Conservation (phyloP, 306 rosid species). For the Lathyrus sativus region DNA sequence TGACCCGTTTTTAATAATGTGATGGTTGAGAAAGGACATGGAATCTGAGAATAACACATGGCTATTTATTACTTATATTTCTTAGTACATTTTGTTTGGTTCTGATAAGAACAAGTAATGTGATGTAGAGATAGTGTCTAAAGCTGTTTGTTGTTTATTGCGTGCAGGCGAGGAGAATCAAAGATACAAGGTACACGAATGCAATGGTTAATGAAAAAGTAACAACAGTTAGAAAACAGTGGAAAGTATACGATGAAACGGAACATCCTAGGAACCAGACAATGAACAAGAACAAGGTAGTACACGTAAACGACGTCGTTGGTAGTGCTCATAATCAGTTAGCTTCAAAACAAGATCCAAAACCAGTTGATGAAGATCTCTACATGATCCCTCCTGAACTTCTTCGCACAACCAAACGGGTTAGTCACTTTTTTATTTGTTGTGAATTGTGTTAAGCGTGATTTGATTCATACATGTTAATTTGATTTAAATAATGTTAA, state of each 20-base stretch:
- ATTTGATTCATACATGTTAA: too few species aligned
- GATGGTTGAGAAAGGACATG: slow-evolving; percentile 28
- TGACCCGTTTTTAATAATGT: too few species aligned
- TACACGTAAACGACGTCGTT: too few species aligned
- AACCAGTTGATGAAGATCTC: slow-evolving; percentile 89
- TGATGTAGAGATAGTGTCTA: too few species aligned
- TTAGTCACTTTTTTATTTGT: background rate
- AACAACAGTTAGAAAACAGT: slow-evolving; percentile 40
- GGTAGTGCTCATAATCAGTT: too few species aligned
- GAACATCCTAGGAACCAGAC: background rate
- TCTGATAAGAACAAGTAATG: too few species aligned
- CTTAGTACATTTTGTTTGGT: too few species aligned
- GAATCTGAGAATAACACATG: background rate
- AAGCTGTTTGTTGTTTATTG: too few species aligned
- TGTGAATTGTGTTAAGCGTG: background rate
- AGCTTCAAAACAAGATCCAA: slow-evolving; percentile 14
- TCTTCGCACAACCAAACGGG: slow-evolving; percentile 68
- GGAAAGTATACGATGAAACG: slow-evolving; percentile 37
- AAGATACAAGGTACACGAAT: slow-evolving; percentile 50
- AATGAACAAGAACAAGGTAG: too few species aligned
- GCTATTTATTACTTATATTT: too few species aligned
- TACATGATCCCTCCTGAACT: slow-evolving; percentile 87
- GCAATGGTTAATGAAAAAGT: slow-evolving; percentile 44
- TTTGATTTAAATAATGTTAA: background rate
- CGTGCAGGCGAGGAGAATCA: slow-evolving; percentile 42